These are phyloP conservation scores for Pichia rugopelliculosa DNA, from an alignment of 805 yeast genomes.

Conservation along the genomic window DNA sequence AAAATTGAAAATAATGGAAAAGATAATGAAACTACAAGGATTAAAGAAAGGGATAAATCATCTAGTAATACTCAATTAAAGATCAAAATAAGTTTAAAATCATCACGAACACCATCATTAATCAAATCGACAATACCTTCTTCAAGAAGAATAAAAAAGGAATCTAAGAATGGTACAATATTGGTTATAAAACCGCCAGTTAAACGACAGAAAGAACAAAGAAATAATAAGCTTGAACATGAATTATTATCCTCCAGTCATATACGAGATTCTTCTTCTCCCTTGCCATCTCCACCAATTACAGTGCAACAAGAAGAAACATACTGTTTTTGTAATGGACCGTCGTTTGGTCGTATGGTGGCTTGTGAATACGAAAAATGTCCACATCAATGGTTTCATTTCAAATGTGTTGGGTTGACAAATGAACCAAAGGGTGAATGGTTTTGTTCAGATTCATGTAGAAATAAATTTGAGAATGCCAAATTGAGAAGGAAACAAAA, in stretches of 20 bases:
- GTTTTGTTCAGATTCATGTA: constrained; percentile 81
- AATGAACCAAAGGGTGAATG: constrained; percentile 82
- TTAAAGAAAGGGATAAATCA: neutral
- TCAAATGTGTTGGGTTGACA: constrained; percentile 84
- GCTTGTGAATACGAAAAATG: constrained; percentile 92
- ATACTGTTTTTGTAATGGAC: constrained; percentile 48
- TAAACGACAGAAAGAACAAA: neutral
- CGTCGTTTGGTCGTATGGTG: constrained; percentile 80
- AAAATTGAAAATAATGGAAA: neutral
- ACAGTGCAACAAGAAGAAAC: constrained; percentile 3
- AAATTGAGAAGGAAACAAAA: constrained; percentile 11
- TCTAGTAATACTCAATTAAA: neutral
- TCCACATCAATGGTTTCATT: constrained; percentile 87
- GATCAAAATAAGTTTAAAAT: neutral
- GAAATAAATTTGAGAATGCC: constrained; percentile 4
- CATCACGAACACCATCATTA: neutral
- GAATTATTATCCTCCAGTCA: neutral
- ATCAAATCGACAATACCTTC: neutral
- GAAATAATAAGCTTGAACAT: no score
- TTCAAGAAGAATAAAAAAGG: neutral
- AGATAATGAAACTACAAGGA: no score
- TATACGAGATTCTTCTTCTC: no score
- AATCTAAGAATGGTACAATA: neutral
- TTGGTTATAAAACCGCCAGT: neutral
- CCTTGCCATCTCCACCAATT: neutral